These are phyloP conservation scores for Phytophthora cajani DNA, from an alignment of 352 stramenopile species.

Conservation along the genomic window DNA sequence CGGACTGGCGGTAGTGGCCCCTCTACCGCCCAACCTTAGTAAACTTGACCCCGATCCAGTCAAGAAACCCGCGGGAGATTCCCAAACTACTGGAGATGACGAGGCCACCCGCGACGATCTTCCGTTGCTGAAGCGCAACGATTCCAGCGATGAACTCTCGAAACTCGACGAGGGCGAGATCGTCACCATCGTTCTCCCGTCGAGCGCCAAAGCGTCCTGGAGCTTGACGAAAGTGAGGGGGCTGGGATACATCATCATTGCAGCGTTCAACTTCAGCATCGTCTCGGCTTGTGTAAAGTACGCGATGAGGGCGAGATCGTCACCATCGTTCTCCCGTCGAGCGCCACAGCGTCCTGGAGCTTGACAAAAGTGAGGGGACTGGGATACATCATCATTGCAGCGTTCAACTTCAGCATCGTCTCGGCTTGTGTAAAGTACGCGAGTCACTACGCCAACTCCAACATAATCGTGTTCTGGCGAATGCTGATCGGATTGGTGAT, in stretches of 20 bases:
- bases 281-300: slow-evolving; percentile 65
- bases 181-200: slow-evolving; percentile 15
- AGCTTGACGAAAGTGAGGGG: slow-evolving; percentile 29
- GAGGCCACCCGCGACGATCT: slow-evolving; percentile 19
- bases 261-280: slow-evolving; percentile 68
- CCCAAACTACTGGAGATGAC: background rate
- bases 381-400: slow-evolving; percentile 47
- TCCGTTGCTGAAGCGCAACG: slow-evolving; percentile 13
- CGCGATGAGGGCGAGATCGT: slow-evolving; percentile 28
- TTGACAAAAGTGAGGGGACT: slow-evolving; percentile 38
- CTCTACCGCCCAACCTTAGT: slow-evolving; percentile 16
- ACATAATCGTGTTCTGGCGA: slow-evolving; percentile 63
- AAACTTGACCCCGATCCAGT: slow-evolving; percentile 4
- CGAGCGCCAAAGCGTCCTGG: slow-evolving; percentile 1
- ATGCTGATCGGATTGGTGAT: slow-evolving; percentile 49
- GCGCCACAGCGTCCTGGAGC: background rate
- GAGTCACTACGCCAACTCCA: slow-evolving; percentile 47
- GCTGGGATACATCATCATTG: slow-evolving; percentile 49
- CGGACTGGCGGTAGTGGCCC: slow-evolving; percentile 16
- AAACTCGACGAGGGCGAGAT: slow-evolving; percentile 20
- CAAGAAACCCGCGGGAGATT: background rate
- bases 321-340: slow-evolving; percentile 16
- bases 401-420: slow-evolving; percentile 70
- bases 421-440: slow-evolving; percentile 63
- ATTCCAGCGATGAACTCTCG: background rate